Conservation (phyloP, 2,329 filamentous ascomycete species). For the Ophiostoma triangulosporum region DNA sequence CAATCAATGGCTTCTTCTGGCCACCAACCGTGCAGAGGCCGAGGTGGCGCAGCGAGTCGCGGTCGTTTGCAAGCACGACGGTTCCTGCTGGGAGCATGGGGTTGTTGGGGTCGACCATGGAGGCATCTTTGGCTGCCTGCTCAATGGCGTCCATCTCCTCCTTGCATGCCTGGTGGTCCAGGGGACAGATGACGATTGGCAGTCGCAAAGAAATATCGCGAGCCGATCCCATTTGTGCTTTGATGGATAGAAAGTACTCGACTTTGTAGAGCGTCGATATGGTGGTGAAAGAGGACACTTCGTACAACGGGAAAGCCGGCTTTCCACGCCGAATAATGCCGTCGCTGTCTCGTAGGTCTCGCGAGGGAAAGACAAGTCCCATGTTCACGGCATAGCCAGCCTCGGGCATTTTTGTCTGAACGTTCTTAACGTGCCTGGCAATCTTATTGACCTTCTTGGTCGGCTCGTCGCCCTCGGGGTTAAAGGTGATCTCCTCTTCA, state of each 20-base stretch:
- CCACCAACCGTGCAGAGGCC: constrained; percentile 50
- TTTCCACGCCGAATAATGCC: constrained; percentile 78
- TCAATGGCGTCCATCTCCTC: constrained; percentile 98
- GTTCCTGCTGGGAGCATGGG: constrained; percentile 80
- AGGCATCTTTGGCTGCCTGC: constrained; percentile 85
- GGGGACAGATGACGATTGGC: constrained; percentile 88
- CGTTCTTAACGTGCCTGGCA: constrained; percentile 66
- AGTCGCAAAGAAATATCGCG: constrained; percentile 81
- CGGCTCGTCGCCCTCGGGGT: constrained; percentile 92
- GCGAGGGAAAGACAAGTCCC: constrained; percentile 78
- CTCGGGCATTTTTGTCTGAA: constrained; percentile 78
- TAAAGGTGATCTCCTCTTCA: constrained; percentile 97
- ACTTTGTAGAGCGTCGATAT: constrained; percentile 94
- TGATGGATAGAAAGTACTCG: constrained; percentile 83
- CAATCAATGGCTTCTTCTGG: constrained; percentile 52
- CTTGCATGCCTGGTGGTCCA: constrained; percentile 91
- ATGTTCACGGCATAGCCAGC: constrained; percentile 88
- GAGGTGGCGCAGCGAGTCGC: constrained; percentile 45
- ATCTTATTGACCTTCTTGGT: constrained; percentile 80
- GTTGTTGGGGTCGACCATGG: constrained; percentile 74
- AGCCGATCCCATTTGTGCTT: constrained; percentile 69
- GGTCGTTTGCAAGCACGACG: constrained; percentile 70
- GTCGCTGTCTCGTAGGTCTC: constrained; percentile 74
- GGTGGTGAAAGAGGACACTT: constrained; percentile 83
- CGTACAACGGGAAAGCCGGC: constrained; percentile 77